Evolutionary conservation across 805 yeast genomes (phyloP).

Genomic region (Wickerhamomyces bisporus): DNA sequence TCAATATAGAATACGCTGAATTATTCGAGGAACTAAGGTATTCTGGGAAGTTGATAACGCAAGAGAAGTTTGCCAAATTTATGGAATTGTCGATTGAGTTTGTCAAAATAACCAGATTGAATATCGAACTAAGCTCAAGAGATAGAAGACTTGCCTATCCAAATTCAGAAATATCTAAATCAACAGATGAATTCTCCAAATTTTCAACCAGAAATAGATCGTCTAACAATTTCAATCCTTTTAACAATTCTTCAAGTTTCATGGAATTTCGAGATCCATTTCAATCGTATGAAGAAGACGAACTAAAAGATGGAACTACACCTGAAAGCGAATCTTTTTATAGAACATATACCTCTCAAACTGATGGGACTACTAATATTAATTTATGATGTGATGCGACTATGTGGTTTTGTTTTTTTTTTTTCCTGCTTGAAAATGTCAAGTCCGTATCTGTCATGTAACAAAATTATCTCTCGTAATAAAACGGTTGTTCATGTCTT

Average conservation of each 20-base stretch:
- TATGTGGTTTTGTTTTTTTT: background rate
- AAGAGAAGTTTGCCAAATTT: constrained; percentile 54
- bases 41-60: constrained; percentile 55
- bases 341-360: constrained; percentile 3
- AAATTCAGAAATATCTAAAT: constrained; percentile 4
- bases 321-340: background rate
- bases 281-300: background rate
- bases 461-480: constrained; percentile 4
- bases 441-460: constrained; percentile 22
- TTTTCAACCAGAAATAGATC: constrained; percentile 6
- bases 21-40: constrained; percentile 67
- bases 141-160: constrained; percentile 2
- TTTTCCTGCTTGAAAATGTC: constrained; percentile 6
- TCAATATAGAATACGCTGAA: constrained; percentile 33
- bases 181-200: constrained; percentile 7
- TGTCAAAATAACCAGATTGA: constrained; percentile 20
- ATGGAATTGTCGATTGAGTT: constrained; percentile 40
- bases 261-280: background rate
- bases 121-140: constrained; percentile 4
- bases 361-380: constrained; percentile 9
- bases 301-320: background rate
- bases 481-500: constrained; percentile 11
- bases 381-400: background rate
- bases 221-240: too few species aligned
- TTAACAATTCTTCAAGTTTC: background rate